A percentile compares a stretch with the other conserved stretches of the same genome.
phyloP scores from a whole-genome alignment of 129 eudicot genomes.

The Flaveria trinervia region DNA sequence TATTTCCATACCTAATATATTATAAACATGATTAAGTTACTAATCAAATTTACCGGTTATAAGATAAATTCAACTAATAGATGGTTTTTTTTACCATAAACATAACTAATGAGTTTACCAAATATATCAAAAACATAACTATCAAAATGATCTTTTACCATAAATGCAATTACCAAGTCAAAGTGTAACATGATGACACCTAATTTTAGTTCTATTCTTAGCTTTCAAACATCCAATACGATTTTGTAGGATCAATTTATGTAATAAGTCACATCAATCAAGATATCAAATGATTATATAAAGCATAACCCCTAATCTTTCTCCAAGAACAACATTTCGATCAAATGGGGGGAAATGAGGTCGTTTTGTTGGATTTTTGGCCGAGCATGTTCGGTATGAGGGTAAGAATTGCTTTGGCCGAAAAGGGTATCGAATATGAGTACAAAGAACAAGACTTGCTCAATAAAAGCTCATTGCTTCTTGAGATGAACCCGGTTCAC shows the following conservation, averaged over 20 bases:
- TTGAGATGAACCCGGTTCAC: constrained; percentile 39
- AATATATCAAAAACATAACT: background rate
- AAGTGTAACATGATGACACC: background rate
- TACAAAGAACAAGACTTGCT: constrained; percentile 34
- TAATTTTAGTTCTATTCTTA: constrained; percentile 23
- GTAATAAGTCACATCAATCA: constrained; percentile 1
- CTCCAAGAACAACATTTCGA: background rate
- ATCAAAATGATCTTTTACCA: background rate
- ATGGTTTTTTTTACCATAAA: background rate
- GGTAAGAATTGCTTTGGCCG: constrained; percentile 41
- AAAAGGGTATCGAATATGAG: constrained; percentile 38
- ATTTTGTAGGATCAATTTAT: constrained; percentile 1
- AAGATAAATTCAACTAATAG: background rate
- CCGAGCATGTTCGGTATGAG: constrained; percentile 40
- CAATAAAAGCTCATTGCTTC: constrained; percentile 37
- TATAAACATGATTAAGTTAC: background rate
- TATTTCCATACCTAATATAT: background rate
- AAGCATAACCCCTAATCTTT: background rate
- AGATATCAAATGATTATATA: background rate
- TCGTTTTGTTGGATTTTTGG: constrained; percentile 34
- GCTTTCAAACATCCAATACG: constrained; percentile 12
- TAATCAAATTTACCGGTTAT: background rate
- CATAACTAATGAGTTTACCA: background rate
- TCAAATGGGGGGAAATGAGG: constrained; percentile 22
- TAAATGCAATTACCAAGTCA: constrained; percentile 11